Evolutionary conservation across 306 rosid genomes (phyloP), one percentile per base, ranked within the genome.

Genomic region (Cucumis sativus): DNA sequence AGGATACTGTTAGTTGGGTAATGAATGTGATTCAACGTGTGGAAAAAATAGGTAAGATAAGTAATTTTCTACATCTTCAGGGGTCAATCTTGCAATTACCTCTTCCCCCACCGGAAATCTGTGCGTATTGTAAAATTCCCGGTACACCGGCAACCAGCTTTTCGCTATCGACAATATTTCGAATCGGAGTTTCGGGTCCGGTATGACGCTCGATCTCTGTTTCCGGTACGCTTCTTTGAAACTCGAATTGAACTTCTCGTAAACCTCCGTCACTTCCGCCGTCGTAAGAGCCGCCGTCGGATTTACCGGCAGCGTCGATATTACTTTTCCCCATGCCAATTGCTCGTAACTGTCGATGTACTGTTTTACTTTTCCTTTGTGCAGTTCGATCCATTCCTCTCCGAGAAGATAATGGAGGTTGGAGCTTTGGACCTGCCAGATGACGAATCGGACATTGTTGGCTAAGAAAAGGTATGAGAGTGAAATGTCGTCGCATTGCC

Each of bases 391-490:
- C 97, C 98, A 93, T 20, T 85, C 89, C 2, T 88, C 88, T 2
- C 98, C 90, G 4, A 93, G 87, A 12, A 89, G 83, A 79, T 80
- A 79, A 43, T 78, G 85, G 35, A 93, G 85, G 21, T 89, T 88
- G 13, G 98, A 89, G 4, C 64, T 74, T 1, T 86, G 85, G 9
- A 80, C 90, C 52, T 58, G 88, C 61, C 78, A 60, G 54, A 89
- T 76, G 41, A 91, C 80, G 84, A 81, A 77, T 16, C 78, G 84
- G 75, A 93, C 82, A 70, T 93, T 93, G 83, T 88, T 91, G 2
- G 93, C 84, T 1, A 89, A 80, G 83, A 89, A 93, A 2, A 93
- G 78, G 72, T 88, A 87, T 11, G 92, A 84, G 7, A 84, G 63
- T 0, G 92, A 87, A 18, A 79, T 78, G 83, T 88, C 92, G 69